A percentile compares a stretch with the other conserved stretches of the same genome.
Evolutionary conservation across 768 basidiomycete genomes (phyloP).

Genomic region (Leccinum subgranulosum): DNA sequence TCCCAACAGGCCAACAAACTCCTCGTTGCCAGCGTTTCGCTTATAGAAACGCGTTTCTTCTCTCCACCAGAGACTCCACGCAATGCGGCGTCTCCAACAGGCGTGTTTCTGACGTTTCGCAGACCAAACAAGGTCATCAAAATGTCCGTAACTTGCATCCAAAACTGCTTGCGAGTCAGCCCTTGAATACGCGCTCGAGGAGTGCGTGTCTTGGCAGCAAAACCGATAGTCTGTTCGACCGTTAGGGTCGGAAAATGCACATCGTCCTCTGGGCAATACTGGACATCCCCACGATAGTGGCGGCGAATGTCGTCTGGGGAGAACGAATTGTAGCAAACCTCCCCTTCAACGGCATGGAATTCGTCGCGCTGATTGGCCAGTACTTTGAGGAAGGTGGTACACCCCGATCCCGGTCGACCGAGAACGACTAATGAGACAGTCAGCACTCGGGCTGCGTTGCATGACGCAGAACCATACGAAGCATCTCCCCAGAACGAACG

Average conservation of each 20-base stretch:
- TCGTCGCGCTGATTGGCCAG: constrained; percentile 74
- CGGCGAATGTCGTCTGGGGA: constrained; percentile 58
- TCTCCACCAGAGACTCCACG: constrained; percentile 75
- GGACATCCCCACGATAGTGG: constrained; percentile 75
- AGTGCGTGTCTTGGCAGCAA: constrained; percentile 65
- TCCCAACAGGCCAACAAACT: constrained; percentile 79
- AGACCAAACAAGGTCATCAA: constrained; percentile 74
- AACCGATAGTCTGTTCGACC: constrained; percentile 70
- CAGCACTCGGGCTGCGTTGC: not conserved
- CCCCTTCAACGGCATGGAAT: constrained; percentile 65
- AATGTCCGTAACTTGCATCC: constrained; percentile 37
- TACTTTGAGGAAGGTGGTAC: constrained; percentile 78
- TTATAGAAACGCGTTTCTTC: constrained; percentile 80
- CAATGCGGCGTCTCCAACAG: constrained; percentile 77
- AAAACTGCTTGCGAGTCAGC: constrained; percentile 34
- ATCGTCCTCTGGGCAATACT: constrained; percentile 83
- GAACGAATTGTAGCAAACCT: constrained; percentile 75
- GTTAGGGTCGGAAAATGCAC: constrained; percentile 83
- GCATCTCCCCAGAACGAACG: constrained; percentile 63
- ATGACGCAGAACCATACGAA: constrained; percentile 44
- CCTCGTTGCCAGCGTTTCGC: constrained; percentile 68
- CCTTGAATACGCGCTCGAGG: constrained; percentile 52
- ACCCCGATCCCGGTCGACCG: constrained; percentile 83
- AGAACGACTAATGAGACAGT: constrained; percentile 58
- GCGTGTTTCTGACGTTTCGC: constrained; percentile 66